phyloP scores from a whole-genome alignment of 1,284 basidiomycete species.

The Cryptococcus depauperatus region DNA sequence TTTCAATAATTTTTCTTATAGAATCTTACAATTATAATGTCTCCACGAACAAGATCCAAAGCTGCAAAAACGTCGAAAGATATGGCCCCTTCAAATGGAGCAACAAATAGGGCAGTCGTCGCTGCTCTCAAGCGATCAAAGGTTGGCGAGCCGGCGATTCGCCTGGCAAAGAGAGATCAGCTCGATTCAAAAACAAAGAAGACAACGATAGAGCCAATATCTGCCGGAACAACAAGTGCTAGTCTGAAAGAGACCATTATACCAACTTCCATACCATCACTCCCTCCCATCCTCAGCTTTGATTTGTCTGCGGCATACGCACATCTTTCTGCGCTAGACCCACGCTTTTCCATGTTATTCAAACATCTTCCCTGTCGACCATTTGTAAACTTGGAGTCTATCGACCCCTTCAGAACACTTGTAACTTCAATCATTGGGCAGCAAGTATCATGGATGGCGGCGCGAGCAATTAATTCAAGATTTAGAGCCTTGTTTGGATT shows the following conservation, averaged over 20 bases:
- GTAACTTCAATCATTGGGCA: constrained; percentile 68
- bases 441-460: constrained; percentile 87
- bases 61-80: no score
- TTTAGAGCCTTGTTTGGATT: constrained; percentile 70
- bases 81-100: no score
- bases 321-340: constrained; percentile 62
- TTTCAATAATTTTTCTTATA: no score
- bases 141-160: neutral
- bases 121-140: neutral
- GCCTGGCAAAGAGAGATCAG: neutral
- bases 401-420: constrained; percentile 51
- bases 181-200: neutral
- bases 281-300: constrained; percentile 53
- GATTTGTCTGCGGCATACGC: constrained; percentile 62
- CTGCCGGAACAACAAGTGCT: no score
- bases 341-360: constrained; percentile 65
- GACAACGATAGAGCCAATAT: neutral
- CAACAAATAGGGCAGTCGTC: neutral
- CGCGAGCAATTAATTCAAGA: constrained; percentile 72
- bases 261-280: no score
- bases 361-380: constrained; percentile 29
- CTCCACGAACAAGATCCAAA: no score
- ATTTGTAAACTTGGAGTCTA: constrained; percentile 19
- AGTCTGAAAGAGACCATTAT: no score
- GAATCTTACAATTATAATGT: no score